A percentile compares a stretch with the other conserved stretches of the same genome.
These are phyloP conservation scores for Thielaviopsis populi DNA, from an alignment of 2,329 filamentous ascomycete genomes.

Conservation along the genomic window DNA sequence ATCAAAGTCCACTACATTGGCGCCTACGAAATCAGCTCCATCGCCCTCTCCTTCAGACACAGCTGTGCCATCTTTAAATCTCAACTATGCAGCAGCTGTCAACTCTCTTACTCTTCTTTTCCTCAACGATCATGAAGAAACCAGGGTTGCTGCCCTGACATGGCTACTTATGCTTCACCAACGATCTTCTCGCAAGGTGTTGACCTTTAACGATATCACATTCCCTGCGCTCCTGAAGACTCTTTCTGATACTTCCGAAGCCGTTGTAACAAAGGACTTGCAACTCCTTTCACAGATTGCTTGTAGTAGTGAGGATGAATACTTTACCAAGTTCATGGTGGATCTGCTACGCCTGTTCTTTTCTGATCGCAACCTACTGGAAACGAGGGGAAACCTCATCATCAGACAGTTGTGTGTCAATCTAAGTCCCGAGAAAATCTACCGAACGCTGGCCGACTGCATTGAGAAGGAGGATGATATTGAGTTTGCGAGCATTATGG, in stretches of 20 bases:
- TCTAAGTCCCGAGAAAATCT: slow-evolving; percentile 86
- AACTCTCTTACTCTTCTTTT: slow-evolving; percentile 87
- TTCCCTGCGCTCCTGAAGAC: slow-evolving; percentile 95
- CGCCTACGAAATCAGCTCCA: slow-evolving; percentile 20
- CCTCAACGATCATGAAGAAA: slow-evolving; percentile 91
- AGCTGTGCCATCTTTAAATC: slow-evolving; percentile 31
- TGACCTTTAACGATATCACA: slow-evolving; percentile 92
- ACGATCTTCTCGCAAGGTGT: slow-evolving; percentile 81
- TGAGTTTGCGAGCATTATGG: slow-evolving; percentile 98
- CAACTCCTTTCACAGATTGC: slow-evolving; percentile 93
- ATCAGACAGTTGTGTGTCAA: slow-evolving; percentile 90
- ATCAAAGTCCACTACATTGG: not conserved
- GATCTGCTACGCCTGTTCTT: slow-evolving; percentile 90
- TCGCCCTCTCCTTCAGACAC: slow-evolving; percentile 17
- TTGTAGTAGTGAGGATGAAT: slow-evolving; percentile 88
- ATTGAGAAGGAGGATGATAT: slow-evolving; percentile 96
- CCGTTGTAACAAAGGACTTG: slow-evolving; percentile 87
- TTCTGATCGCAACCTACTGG: slow-evolving; percentile 78
- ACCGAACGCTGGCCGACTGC: slow-evolving; percentile 86
- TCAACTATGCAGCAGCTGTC: slow-evolving; percentile 94
- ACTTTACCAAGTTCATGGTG: slow-evolving; percentile 97
- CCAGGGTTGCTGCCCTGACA: slow-evolving; percentile 77
- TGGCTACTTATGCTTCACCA: slow-evolving; percentile 98
- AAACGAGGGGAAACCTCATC: slow-evolving; percentile 88
- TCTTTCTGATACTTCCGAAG: slow-evolving; percentile 84